These are phyloP conservation scores for Sinapis alba DNA, from an alignment of 441 rosid species.

Conservation along the genomic window DNA sequence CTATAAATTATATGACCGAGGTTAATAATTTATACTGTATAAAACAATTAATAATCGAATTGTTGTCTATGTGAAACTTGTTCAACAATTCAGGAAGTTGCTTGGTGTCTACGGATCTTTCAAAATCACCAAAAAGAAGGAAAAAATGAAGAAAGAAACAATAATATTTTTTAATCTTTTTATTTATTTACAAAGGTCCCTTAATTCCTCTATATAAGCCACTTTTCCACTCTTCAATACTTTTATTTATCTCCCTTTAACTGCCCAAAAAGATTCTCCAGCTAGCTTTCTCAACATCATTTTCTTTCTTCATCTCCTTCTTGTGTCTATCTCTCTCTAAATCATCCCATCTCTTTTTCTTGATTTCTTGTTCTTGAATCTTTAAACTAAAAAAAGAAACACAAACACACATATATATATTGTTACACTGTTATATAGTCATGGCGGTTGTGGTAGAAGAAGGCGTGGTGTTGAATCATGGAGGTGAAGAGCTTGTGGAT, in stretches of 20 bases:
- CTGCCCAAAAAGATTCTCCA: slow-evolving; percentile 41
- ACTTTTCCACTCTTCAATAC: slow-evolving; percentile 31
- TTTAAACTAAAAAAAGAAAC: slow-evolving; percentile 1
- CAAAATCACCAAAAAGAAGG: slow-evolving; percentile 28
- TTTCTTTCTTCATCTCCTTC: slow-evolving; percentile 30
- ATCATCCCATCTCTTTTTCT: slow-evolving; percentile 15
- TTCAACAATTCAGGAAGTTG: slow-evolving; percentile 45
- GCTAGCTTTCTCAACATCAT: slow-evolving; percentile 25
- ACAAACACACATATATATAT: slow-evolving; percentile 15
- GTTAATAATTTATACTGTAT: not conserved
- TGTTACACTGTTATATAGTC: slow-evolving; percentile 6
- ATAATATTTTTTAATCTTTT: not conserved
- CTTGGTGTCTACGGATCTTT: slow-evolving; percentile 72
- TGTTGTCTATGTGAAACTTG: slow-evolving; percentile 47
- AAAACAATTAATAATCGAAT: slow-evolving; percentile 4
- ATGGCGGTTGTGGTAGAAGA: slow-evolving; percentile 32
- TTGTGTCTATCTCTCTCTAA: slow-evolving; percentile 9
- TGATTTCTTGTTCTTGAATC: slow-evolving; percentile 22
- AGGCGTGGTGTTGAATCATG: slow-evolving; percentile 29
- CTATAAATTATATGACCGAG: not conserved
- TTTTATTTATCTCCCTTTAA: slow-evolving; percentile 40
- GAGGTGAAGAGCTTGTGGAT: slow-evolving; percentile 42
- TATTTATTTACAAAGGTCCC: slow-evolving; percentile 51
- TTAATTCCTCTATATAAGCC: slow-evolving; percentile 39
- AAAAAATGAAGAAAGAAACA: slow-evolving; percentile 11